Percentiles rank a stretch among this genome's conserved stretches.
phyloP scores from a whole-genome alignment of 2,329 filamentous ascomycete genomes.

The Ceratocystis eucalypticola region DNA sequence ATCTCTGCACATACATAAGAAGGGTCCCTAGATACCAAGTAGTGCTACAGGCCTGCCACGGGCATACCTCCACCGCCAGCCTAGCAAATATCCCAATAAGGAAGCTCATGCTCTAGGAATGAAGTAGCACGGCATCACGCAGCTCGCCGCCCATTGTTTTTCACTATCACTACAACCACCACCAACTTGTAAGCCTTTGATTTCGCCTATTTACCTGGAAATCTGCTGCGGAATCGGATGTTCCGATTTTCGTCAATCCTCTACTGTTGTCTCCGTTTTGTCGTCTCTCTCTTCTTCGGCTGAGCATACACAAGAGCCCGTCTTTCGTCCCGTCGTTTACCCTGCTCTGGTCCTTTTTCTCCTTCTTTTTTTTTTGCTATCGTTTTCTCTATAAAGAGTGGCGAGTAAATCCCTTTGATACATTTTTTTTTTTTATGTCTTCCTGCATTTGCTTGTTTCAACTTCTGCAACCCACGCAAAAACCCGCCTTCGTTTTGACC shows the following conservation, averaged over 20 bases:
- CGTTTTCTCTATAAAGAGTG: neutral
- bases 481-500: conserved; percentile 5
- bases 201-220: conserved; percentile 6
- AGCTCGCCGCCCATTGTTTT: neutral
- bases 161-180: too few relatives aligned
- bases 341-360: neutral
- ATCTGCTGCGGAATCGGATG: neutral
- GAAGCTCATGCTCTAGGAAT: conserved; percentile 4
- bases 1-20: too few relatives aligned
- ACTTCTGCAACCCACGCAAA: conserved; percentile 2
- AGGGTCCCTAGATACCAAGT: too few relatives aligned
- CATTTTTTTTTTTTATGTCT: neutral
- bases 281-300: neutral
- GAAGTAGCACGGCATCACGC: conserved; percentile 5
- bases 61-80: neutral
- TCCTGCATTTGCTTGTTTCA: conserved; percentile 5
- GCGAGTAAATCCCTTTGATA: neutral
- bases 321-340: neutral
- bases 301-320: neutral
- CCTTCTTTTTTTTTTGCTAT: neutral
- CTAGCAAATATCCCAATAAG: neutral
- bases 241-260: neutral
- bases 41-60: neutral
- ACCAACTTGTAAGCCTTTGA: neutral
- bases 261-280: neutral